Base-by-base conservation (phyloP, 345 rosid genomes). In the Litchi chinensis region DNA sequence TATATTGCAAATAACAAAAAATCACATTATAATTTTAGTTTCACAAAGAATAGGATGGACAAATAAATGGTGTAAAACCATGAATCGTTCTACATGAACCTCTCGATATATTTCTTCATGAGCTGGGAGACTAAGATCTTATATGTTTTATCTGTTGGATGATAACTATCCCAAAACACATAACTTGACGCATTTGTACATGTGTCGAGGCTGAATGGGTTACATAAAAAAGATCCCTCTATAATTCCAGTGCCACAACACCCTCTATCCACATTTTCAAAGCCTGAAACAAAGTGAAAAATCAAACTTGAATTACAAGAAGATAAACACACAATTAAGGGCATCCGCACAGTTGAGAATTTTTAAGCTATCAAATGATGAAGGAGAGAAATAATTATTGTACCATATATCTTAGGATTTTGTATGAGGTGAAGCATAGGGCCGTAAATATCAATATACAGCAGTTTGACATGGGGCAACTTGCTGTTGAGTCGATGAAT, bases 401-500 rank as follows among this genome's bases (percentile, higher is more conserved):
- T 90, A 94, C 98, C 98, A 63, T 81, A 81, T 71, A 87, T 73
- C 26, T 60, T 7, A 39, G 91, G 93, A 52, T 86, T 78, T 56
- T 87, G 78, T 32, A 89, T 89, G 79, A 94, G 70, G 16, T 85
- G 79, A 12, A 86, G 77, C 40, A 94, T 82, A 43, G 93, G 88
- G 37, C 26, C 79, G 73, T 92, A 92, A 75, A 88, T 80, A 73
- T 94, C 89, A 3, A 90, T 5, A 19, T 86, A 91, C 21, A 86
- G 80, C 21, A 90, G 5, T 48, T 9, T 87, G 75, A 83, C 77
- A 56, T 76, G 54, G 0, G 76, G 85, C 22, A 85, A 82, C 54
- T 71, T 83, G 13, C 54, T 72, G 59, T 4, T 11, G 8, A 88
- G 82, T 6, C 83, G 83, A 76, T 82, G 80, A 73, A 83, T 10